Conservation (phyloP, 2,329 filamentous ascomycete genomes). For the Talaromyces marneffei region DNA sequence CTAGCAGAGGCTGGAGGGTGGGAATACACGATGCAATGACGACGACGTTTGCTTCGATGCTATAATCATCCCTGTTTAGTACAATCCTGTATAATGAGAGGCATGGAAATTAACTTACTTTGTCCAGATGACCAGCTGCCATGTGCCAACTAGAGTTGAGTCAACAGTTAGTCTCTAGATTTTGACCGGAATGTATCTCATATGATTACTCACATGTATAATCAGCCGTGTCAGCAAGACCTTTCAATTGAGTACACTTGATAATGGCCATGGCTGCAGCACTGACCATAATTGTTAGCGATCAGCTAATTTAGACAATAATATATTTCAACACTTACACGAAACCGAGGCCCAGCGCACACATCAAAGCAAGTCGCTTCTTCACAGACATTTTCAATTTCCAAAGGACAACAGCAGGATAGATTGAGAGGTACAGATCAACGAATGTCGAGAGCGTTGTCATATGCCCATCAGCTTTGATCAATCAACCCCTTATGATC, state of each 20-base stretch:
- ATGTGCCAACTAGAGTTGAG: conserved; percentile 28
- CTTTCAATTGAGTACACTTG: conserved; percentile 27
- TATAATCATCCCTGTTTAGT: conserved; percentile 6
- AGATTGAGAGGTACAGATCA: conserved; percentile 26
- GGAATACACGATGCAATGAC: conserved; percentile 33
- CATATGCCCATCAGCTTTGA: neutral
- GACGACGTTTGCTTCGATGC: conserved; percentile 29
- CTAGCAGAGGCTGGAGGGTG: conserved; percentile 29
- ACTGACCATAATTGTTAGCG: conserved; percentile 11
- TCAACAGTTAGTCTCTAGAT: conserved; percentile 7
- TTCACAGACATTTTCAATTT: conserved; percentile 24
- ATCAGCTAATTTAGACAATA: neutral
- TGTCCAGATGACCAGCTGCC: conserved; percentile 43
- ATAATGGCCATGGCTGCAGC: conserved; percentile 25
- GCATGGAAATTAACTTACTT: conserved; percentile 25
- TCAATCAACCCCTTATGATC: neutral
- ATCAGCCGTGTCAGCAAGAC: conserved; percentile 25
- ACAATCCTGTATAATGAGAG: neutral
- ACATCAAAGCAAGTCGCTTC: conserved; percentile 23
- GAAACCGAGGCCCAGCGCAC: conserved; percentile 23
- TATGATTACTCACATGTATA: conserved; percentile 25
- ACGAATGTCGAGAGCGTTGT: conserved; percentile 25
- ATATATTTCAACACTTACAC: conserved; percentile 18
- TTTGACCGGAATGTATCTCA: neutral
- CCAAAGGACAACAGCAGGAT: conserved; percentile 23